A percentile compares a stretch with the other conserved stretches of the same genome.
Evolutionary conservation across 2,329 filamentous ascomycete species (phyloP).

Genomic region (Fusarium austroafricanum): DNA sequence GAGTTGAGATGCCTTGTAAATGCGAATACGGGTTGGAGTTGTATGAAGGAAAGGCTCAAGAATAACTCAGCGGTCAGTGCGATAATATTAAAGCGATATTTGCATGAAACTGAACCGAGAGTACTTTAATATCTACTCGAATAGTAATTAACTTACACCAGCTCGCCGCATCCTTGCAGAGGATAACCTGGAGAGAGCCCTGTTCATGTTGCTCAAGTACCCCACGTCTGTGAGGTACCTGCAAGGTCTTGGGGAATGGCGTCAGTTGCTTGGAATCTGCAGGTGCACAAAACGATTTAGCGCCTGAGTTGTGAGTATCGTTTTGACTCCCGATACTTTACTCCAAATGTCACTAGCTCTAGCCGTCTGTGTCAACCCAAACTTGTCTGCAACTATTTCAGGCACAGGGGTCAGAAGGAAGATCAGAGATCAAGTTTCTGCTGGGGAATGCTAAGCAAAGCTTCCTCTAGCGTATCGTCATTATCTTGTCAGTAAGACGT

Average conservation of each 20-base stretch:
- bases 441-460: neutral
- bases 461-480: slow-evolving; percentile 15
- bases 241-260: slow-evolving; percentile 29
- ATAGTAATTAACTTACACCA: neutral
- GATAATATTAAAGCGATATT: neutral
- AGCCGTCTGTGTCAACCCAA: neutral
- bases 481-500: slow-evolving; percentile 13
- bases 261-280: slow-evolving; percentile 20
- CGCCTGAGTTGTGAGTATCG: slow-evolving; percentile 20
- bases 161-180: slow-evolving; percentile 7
- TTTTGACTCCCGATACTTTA: slow-evolving; percentile 17
- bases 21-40: slow-evolving; percentile 7
- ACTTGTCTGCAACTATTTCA: neutral
- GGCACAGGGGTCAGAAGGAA: slow-evolving; percentile 13
- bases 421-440: slow-evolving; percentile 22
- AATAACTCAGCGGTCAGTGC: no score
- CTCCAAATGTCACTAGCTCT: slow-evolving; percentile 26
- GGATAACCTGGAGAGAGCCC: slow-evolving; percentile 6
- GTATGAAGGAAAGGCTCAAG: neutral
- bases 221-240: slow-evolving; percentile 19
- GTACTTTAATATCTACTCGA: neutral
- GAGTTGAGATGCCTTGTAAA: neutral
- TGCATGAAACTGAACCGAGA: neutral
- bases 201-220: slow-evolving; percentile 25
- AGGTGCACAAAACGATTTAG: slow-evolving; percentile 19